phyloP scores from a whole-genome alignment of 805 yeast genomes.

The Grigorovia jiainica region DNA sequence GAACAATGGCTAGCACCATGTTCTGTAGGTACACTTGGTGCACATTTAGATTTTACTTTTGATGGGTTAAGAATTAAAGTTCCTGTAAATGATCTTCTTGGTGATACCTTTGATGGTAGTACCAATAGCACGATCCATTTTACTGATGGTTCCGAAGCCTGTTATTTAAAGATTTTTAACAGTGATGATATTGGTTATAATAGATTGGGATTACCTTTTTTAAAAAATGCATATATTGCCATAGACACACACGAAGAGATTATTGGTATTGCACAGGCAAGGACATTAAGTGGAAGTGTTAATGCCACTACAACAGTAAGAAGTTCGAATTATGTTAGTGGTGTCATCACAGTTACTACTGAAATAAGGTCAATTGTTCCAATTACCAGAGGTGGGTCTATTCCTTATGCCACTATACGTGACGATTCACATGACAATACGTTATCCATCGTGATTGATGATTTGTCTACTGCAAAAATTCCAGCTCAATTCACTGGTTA shows the following conservation, averaged over 20 bases:
- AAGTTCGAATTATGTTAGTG: background rate
- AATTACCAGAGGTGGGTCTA: constrained; percentile 34
- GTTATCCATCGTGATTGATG: constrained; percentile 1
- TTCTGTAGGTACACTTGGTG: constrained; percentile 38
- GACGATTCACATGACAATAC: constrained; percentile 14
- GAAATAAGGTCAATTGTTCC: constrained; percentile 3
- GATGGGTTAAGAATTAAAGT: constrained; percentile 42
- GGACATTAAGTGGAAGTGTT: background rate
- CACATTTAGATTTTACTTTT: constrained; percentile 43
- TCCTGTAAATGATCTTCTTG: constrained; percentile 41
- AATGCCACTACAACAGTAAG: background rate
- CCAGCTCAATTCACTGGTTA: constrained; percentile 25
- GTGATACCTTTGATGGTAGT: constrained; percentile 26
- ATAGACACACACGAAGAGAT: constrained; percentile 50
- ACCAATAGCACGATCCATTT: constrained; percentile 36
- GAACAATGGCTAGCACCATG: constrained; percentile 58
- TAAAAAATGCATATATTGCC: constrained; percentile 46
- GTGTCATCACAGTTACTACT: background rate
- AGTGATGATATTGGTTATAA: constrained; percentile 39
- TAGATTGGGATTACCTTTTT: constrained; percentile 49
- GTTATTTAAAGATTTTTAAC: constrained; percentile 45
- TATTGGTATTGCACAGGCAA: constrained; percentile 48
- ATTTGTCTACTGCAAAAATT: constrained; percentile 11
- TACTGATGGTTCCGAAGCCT: constrained; percentile 47
- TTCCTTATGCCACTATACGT: constrained; percentile 41